Base-by-base conservation (phyloP, 73 alveolate genomes). In the Paramecium bursaria region DNA sequence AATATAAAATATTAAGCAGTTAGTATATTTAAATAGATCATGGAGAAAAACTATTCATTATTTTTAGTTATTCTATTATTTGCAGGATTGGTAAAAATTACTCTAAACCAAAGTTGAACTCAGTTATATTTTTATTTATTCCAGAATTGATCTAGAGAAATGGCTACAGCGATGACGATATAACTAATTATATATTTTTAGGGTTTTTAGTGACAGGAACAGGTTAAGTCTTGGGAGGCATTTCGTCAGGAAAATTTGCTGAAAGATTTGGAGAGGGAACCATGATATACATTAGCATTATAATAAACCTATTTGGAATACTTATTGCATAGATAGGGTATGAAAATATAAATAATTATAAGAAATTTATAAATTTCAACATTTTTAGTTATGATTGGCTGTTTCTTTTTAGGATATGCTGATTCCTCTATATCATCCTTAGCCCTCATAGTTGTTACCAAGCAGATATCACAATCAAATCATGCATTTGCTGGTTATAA, bases 401-500 rank as follows among this genome's bases (percentile, higher is more conserved):
- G 82, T 17, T 17, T 23, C 9, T 67, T 67, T 14, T 19, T 67
- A 17, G 82, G 82, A 42, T 67, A 35, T n/a, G 4, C 60, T 6
- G 82, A 67, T 39, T 31, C 57, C 19, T 31, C 82, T 2, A 67
- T 67, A 10, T 67, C 82, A 1, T 67, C 82, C 5, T 42, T 67
- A 10, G 82, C 82, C 10, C 13, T 67, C 17, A 67, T 67, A 21
- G 60, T 67, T 1, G 27, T 67, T 19, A 67, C 82, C 2, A 67
- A 67, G 9, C 33, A 67, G 15, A 67, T 67, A n/a, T 67, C 82
- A 14, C 33, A 53, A 10, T 25, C 26, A 42, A 67, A 35, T 6
- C 82, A 67, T 67, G 82, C 82, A 2, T 67, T 67, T 67, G 82
- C 82, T 14, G 82, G 82, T 19, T 67, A 35, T 4, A 67, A 67